Evolutionary conservation across 2,329 filamentous ascomycete genomes (phyloP).

Genomic region (Chalaropsis ovoidea): DNA sequence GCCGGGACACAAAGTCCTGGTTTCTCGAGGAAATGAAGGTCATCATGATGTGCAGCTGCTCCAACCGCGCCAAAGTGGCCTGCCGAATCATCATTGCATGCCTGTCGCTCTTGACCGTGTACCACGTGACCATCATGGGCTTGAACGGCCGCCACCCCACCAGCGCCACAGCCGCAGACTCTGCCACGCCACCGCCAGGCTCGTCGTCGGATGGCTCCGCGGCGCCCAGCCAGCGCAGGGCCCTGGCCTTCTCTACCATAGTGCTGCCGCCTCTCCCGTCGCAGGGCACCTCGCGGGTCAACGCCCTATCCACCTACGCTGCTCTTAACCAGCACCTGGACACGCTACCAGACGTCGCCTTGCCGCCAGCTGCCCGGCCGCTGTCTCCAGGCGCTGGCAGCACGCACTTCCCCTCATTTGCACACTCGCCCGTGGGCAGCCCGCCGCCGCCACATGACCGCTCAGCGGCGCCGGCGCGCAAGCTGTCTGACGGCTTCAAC

Average conservation of each 20-base stretch:
- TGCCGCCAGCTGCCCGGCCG: neutral
- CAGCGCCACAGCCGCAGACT: neutral
- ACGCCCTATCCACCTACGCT: neutral
- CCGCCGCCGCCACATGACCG: neutral
- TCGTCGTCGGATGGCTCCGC: neutral
- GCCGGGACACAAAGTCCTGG: neutral
- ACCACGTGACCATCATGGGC: conserved; percentile 17
- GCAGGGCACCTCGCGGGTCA: neutral
- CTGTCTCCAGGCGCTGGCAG: neutral
- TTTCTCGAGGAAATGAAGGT: conserved; percentile 17
- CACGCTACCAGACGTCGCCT: neutral
- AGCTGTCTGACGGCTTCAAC: neutral
- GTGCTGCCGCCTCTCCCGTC: conserved; percentile 12
- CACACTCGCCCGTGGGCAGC: neutral
- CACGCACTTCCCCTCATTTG: neutral
- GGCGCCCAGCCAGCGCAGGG: neutral
- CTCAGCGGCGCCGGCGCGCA: neutral
- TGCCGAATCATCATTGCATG: conserved; percentile 16
- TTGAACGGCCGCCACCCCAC: neutral
- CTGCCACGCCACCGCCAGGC: neutral
- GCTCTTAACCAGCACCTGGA: conserved; percentile 5
- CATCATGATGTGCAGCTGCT: conserved; percentile 15
- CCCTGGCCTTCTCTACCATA: conserved; percentile 14
- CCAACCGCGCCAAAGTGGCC: conserved; percentile 3
- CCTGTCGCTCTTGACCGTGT: conserved; percentile 18